phyloP scores from a whole-genome alignment of 2,329 filamentous ascomycete genomes.

The Penicillium sp. region DNA sequence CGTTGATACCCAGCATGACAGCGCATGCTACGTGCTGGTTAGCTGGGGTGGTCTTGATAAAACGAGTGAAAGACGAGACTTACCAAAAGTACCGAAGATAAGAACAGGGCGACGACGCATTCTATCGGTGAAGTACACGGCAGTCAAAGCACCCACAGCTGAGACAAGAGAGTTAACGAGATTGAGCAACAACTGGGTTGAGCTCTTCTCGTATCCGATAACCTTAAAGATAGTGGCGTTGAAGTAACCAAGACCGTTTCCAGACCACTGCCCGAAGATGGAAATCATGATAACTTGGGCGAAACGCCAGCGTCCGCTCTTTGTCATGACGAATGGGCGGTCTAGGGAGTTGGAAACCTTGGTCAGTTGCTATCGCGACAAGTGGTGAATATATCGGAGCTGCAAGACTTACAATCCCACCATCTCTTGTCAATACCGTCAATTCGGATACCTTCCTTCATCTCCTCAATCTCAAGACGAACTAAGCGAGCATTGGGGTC shows the following conservation, averaged over 20 bases:
- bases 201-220: conserved; percentile 26
- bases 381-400: not conserved
- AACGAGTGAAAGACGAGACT: not conserved
- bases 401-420: conserved; percentile 45
- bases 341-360: conserved; percentile 26
- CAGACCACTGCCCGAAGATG: conserved; percentile 53
- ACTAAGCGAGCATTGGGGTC: conserved; percentile 26
- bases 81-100: conserved; percentile 44
- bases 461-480: conserved; percentile 28
- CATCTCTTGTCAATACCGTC: conserved; percentile 50
- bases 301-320: conserved; percentile 51
- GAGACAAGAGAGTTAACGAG: conserved; percentile 50
- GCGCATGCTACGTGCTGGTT: conserved; percentile 35
- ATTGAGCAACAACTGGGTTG: conserved; percentile 48
- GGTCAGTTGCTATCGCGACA: not conserved
- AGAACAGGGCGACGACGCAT: conserved; percentile 51
- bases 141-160: conserved; percentile 46
- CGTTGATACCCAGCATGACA: conserved; percentile 46
- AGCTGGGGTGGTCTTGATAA: not conserved
- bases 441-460: conserved; percentile 40
- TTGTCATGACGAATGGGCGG: conserved; percentile 45
- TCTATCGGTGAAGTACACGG: conserved; percentile 45
- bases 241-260: conserved; percentile 53
- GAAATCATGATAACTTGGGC: conserved; percentile 52
- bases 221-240: conserved; percentile 49